Evolutionary conservation across 805 yeast genomes (phyloP), one percentile per base, ranked within the genome.

Genomic region (Helenozyma baotianmanensis): DNA sequence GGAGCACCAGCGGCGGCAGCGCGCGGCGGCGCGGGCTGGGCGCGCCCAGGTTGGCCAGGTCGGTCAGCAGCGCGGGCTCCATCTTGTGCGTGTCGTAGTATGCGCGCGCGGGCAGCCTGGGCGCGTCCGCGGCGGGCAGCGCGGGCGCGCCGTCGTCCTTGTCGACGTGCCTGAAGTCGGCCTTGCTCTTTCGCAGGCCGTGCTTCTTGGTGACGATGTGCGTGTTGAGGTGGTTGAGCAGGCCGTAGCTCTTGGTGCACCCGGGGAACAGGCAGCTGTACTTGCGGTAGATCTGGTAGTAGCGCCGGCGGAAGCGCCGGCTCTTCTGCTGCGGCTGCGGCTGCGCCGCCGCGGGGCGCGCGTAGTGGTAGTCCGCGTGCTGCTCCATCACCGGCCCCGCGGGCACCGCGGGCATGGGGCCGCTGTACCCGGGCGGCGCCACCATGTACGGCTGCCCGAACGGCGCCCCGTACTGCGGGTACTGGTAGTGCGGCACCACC

Each of bases 121-220:
- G 8, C 7, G 19, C 8, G 19, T 17, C 8, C 7, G 5, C 19
- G 7, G 5, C 7, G 19, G 19, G 19, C 10, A 15, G 15, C 4
- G 13, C 28, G 16, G 13, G 21, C 14, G 6, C 24, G 14, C 27
- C 23, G 6, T 32, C 28, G 14, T 9, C 24, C 16, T 30, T n/a
- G 17, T 28, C 29, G 9, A 24, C 12, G 18, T 43, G 40, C 33
- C 62, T 64, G 45, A 62, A 65, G 37, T 65, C 70, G 13, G 61
- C 60, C 40, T 64, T 65, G 17, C 62, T 54, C 43, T 63, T 63
- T 23, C 70, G 48, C 31, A 53, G 60, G n/a, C 71, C 71, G 39
- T 65, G 71, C 28, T 62, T 65, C 38, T 65, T 64, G 39, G 70
- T 63, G 18, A 65, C 70, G 4, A 65, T 64, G 43, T 65, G 71